Evolutionary conservation across 495 filamentous ascomycete species (phyloP), one percentile per base, ranked within the genome.

Genomic region (Cetradonia linearis): DNA sequence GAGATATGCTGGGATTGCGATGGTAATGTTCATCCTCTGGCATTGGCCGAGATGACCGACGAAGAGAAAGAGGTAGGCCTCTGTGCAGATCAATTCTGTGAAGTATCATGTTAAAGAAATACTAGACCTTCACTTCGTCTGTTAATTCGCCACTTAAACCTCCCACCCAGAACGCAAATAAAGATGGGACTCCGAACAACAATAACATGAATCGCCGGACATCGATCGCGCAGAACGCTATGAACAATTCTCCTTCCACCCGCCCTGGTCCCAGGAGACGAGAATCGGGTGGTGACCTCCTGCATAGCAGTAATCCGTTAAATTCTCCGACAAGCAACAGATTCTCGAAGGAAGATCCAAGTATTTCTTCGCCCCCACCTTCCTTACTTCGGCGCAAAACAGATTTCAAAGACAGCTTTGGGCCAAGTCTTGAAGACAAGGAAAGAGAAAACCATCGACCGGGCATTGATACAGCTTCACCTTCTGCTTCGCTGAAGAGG

Each of bases 81-180:
- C 16, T 14, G n/a, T 11, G 23, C 20, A 25, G 16, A 2, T n/a
- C 8, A 7, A 23, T 31, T 33, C 5, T 30, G 14, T 30, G 33
- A 25, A 30, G 44, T 42, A 9, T 66, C 37, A 66, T 68, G 57
- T 67, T 71, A 65, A 73, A 53, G 44, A 47, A 54, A 27, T 55
- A 56, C 33, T 64, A 90, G 83, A 74, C 87, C 55, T 96, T 97
- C 72, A 73, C 85, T 34, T 78, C 79, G 46, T 91, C 92, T 52
- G 88, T 98, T 65, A 98, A 97, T 70, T 96, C 93, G 16, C 84
- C 89, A 27, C 74, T 96, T 47, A 97, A 96, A 72, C 87, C 87
- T 16, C 89, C 87, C 8, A 81, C 82, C 46, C 87, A 86, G 65
- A 83, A 77, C 60, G 70, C 76, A 52, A 82, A 78, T 63, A 91